Conservation (phyloP, 805 yeast species). For the Nakazawaea sp. region DNA sequence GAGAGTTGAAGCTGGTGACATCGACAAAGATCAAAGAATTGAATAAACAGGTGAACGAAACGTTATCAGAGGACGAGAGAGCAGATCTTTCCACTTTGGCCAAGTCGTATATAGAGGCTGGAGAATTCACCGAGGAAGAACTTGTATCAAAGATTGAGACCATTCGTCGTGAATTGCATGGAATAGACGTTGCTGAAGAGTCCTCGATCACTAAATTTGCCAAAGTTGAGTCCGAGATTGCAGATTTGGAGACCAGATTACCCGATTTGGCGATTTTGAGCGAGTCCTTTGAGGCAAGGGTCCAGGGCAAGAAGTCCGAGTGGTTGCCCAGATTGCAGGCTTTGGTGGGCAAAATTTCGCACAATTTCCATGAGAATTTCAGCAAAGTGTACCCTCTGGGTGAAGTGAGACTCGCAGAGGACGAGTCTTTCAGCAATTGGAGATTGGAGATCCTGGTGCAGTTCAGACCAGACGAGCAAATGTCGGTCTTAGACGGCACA, state of each 20-base stretch:
- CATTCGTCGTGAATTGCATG: slow-evolving; percentile 32
- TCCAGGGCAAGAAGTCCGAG: slow-evolving; percentile 27
- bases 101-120: slow-evolving; percentile 24
- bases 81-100: slow-evolving; percentile 32
- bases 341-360: slow-evolving; percentile 50
- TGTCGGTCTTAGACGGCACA: slow-evolving; percentile 70
- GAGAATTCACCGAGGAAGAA: slow-evolving; percentile 26
- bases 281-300: slow-evolving; percentile 25
- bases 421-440: slow-evolving; percentile 66
- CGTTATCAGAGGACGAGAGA: slow-evolving; percentile 31
- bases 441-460: slow-evolving; percentile 75
- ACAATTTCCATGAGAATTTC: slow-evolving; percentile 61
- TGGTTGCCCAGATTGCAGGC: slow-evolving; percentile 62
- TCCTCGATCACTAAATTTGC: slow-evolving; percentile 23
- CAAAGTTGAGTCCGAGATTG: slow-evolving; percentile 31
- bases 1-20: slow-evolving; percentile 15
- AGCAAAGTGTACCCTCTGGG: slow-evolving; percentile 81
- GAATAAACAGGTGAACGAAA: slow-evolving; percentile 27
- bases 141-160: slow-evolving; percentile 31
- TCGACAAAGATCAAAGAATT: slow-evolving; percentile 17
- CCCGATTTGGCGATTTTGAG: slow-evolving; percentile 28
- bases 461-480: slow-evolving; percentile 71
- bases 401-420: slow-evolving; percentile 52
- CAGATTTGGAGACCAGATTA: slow-evolving; percentile 27
- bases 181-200: slow-evolving; percentile 19